A percentile compares a stretch with the other conserved stretches of the same genome.
phyloP scores from a whole-genome alignment of 176 grass and related monocot species.

The Secale cereale region DNA sequence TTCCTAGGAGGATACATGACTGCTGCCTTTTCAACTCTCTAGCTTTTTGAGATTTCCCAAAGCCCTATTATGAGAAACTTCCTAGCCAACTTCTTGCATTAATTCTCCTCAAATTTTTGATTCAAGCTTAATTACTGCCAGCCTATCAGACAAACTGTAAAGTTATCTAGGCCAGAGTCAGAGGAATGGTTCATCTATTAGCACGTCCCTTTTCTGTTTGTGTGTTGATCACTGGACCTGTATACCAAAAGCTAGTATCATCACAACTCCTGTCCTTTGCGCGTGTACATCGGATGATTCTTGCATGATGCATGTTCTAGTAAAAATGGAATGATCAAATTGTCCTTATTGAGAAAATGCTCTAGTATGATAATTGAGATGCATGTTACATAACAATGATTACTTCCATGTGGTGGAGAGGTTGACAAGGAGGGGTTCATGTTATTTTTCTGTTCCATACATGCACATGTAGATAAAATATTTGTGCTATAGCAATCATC shows the following conservation, averaged over 20 bases:
- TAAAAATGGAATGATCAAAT: neutral
- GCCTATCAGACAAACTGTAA: neutral
- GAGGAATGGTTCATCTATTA: neutral
- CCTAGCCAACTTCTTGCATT: neutral
- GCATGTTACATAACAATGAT: neutral
- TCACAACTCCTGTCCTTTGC: neutral
- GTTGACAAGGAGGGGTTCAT: neutral
- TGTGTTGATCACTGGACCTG: neutral
- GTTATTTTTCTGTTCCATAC: neutral
- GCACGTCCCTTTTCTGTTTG: neutral
- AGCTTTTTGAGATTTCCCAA: neutral
- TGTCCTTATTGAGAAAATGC: neutral
- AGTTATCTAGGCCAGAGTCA: neutral
- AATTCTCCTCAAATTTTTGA: neutral
- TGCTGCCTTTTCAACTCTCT: neutral
- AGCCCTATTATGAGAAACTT: neutral
- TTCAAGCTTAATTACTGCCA: neutral
- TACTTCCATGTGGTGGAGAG: neutral
- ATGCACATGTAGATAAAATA: neutral
- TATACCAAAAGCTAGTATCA: neutral
- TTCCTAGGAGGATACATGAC: neutral
- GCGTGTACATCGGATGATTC: too few species aligned
- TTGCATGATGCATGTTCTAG: neutral
- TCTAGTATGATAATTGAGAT: neutral
- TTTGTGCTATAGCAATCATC: neutral